Base-by-base conservation (phyloP, 495 filamentous ascomycete species). In the Paragyromitra xinjiangensis region DNA sequence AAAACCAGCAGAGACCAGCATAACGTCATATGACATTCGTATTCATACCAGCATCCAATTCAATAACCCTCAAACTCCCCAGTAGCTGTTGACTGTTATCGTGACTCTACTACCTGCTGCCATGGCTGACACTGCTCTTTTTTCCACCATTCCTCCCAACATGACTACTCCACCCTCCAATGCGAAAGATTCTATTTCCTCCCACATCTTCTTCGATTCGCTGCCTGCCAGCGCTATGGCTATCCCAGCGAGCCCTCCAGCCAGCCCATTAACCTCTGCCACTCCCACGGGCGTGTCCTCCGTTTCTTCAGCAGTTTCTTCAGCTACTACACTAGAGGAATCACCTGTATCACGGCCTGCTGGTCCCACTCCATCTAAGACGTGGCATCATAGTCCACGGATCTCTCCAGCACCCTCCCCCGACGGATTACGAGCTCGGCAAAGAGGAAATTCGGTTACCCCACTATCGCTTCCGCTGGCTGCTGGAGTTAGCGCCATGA, bases 301-400 rank as follows among this genome's bases (percentile, higher is more conserved):
- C 44, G 3, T 69, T 71, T 37, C 29, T 26, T 50, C 72, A n/a
- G 40, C 59, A 39, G 29, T 71, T 48, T 45, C 68, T 8, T 9
- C 72, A 53, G 19, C 66, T 53, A 56, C 34, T 22, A 55, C 37
- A 29, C 7, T 37, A 61, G 74, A 77, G 51, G 74, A 77, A 53
- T 42, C 74, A 9, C 51, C 51, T 19, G 11, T 22, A 37, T 29
- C 24, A 53, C 73, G 61, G 34, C 12, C 14, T 22, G 22, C 29
- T 50, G 74, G 69, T 12, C 69, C 69, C 1, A 66, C 51, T 16
- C 62, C 68, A 14, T 77, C 69, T 6, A 77, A 71, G 37, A 77
- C 74, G 42, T 77, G 74, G 74, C 69, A 77, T 59, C 74, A 77
- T n/a, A 77, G 74, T 12, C 74, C 74, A 61, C 51, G 74, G 22